These are phyloP conservation scores for Conticribra guillardii DNA, from an alignment of 108 stramenopile species.

Conservation along the genomic window DNA sequence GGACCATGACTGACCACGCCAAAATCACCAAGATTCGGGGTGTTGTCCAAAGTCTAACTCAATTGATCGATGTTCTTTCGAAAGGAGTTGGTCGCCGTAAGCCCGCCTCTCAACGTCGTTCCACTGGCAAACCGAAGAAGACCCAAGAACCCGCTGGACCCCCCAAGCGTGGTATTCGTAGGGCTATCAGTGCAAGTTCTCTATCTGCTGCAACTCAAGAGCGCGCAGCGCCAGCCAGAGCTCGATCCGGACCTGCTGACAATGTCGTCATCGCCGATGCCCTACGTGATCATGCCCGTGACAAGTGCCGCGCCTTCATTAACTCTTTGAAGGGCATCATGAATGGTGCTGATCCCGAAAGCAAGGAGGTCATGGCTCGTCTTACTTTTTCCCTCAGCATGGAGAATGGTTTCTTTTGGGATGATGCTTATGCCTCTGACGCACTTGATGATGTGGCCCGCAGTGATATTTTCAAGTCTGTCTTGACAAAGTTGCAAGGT, in stretches of 20 bases:
- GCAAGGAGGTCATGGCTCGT: constrained; percentile 78
- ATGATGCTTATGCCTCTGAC: constrained; percentile 93
- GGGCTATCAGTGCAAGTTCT: constrained; percentile 73
- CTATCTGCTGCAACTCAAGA: constrained; percentile 49
- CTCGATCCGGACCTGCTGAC: constrained; percentile 20
- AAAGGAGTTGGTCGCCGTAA: constrained; percentile 82
- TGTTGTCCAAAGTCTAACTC: constrained; percentile 64
- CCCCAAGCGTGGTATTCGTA: constrained; percentile 51
- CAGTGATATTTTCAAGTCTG: constrained; percentile 73
- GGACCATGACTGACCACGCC: constrained; percentile 58
- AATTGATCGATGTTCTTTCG: constrained; percentile 66
- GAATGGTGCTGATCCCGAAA: constrained; percentile 62
- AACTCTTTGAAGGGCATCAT: constrained; percentile 81
- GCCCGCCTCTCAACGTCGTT: constrained; percentile 49
- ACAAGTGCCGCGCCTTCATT: constrained; percentile 81
- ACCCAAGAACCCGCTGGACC: constrained; percentile 44
- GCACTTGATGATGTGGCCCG: constrained; percentile 84
- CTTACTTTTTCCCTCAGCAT: constrained; percentile 87
- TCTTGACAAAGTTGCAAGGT: constrained; percentile 91
- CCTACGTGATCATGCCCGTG: constrained; percentile 89
- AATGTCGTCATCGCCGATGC: constrained; percentile 80
- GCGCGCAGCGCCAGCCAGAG: constrained; percentile 22
- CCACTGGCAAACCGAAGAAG: constrained; percentile 51
- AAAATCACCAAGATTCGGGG: constrained; percentile 67
- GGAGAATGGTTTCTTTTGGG: constrained; percentile 97